Evolutionary conservation across 2,329 filamentous ascomycete species (phyloP), one percentile per base, ranked within the genome.

Genomic region (Teratosphaeria gauchensis): DNA sequence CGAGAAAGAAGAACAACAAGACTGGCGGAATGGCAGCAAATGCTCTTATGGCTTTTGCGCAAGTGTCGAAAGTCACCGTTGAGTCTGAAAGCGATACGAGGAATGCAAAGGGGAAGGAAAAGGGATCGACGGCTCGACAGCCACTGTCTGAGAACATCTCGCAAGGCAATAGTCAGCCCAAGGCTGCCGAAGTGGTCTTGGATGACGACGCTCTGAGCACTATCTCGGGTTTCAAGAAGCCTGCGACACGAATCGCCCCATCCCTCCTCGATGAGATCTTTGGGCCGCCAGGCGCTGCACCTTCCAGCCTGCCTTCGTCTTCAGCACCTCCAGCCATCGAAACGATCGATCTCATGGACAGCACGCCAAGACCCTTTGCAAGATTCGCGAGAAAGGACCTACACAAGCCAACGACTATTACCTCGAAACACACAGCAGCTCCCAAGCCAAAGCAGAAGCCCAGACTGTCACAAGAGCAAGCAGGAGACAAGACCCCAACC

Each of bases 41-140:
- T 57, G 57, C 64, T 8, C 32, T 67, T 5, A 61, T 63, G 63
- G 33, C 55, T 2, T 65, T 61, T 54, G 56, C 61, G 14, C 58
- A 57, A 21, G 58, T 64, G 11, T 64, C 64, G 4, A 67, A 66
- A 35, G 56, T 57, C 32, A 57, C 46, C 2, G 52, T 24, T 52
- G 28, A 12, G 4, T 38, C 33, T 11, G 4, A 38, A 5, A 38
- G 33, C 33, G 33, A 38, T 11, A 38, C 33, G 33, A 8, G 33
- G 3, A 38, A 11, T 11, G 33, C 32, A 1, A 53, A 32, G 19
- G 42, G 12, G 35, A 57, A 55, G 24, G n/a, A 16, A 4, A 14
- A 42, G 11, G 1, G 5, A 5, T 16, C 35, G 12, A 16, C 12
- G 35, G n/a, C 35, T 5, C 7, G 35, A 32, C 28, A 46, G 28